A percentile compares a stretch with the other conserved stretches of the same genome.
phyloP scores from a whole-genome alignment of 805 yeast species.

The Teunomyces cretensis region DNA sequence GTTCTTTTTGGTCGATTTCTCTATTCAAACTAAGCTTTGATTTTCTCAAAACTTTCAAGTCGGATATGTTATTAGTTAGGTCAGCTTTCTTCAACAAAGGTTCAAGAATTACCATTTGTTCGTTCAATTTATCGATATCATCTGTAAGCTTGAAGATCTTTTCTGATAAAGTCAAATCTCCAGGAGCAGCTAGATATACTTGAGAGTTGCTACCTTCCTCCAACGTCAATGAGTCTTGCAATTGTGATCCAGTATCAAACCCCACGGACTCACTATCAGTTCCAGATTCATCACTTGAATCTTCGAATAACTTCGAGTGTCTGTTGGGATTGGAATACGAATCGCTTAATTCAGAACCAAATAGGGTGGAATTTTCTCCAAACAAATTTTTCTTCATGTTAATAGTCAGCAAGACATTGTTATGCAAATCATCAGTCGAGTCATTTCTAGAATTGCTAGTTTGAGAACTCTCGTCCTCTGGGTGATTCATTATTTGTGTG shows the following conservation, averaged over 20 bases:
- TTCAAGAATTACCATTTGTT: slow-evolving; percentile 63
- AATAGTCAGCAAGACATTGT: slow-evolving; percentile 7
- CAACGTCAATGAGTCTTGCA: slow-evolving; percentile 9
- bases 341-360: slow-evolving; percentile 18
- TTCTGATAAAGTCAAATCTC: slow-evolving; percentile 62
- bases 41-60: slow-evolving; percentile 63
- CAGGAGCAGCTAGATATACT: slow-evolving; percentile 63
- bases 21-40: slow-evolving; percentile 65
- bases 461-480: slow-evolving; percentile 7
- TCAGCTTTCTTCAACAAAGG: slow-evolving; percentile 80
- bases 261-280: slow-evolving; percentile 31
- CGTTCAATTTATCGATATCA: slow-evolving; percentile 57
- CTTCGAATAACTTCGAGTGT: slow-evolving; percentile 34
- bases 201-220: slow-evolving; percentile 22
- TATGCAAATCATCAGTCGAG: neutral
- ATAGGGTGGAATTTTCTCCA: slow-evolving; percentile 31
- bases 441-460: neutral
- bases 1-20: slow-evolving; percentile 72
- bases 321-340: slow-evolving; percentile 10
- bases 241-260: slow-evolving; percentile 16
- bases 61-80: slow-evolving; percentile 71
- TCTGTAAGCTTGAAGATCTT: slow-evolving; percentile 59
- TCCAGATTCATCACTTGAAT: slow-evolving; percentile 31
- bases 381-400: slow-evolving; percentile 15
- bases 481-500: slow-evolving; percentile 50